Conservation (phyloP, 2,329 filamentous ascomycete species). For the Pyrenophora teres region DNA sequence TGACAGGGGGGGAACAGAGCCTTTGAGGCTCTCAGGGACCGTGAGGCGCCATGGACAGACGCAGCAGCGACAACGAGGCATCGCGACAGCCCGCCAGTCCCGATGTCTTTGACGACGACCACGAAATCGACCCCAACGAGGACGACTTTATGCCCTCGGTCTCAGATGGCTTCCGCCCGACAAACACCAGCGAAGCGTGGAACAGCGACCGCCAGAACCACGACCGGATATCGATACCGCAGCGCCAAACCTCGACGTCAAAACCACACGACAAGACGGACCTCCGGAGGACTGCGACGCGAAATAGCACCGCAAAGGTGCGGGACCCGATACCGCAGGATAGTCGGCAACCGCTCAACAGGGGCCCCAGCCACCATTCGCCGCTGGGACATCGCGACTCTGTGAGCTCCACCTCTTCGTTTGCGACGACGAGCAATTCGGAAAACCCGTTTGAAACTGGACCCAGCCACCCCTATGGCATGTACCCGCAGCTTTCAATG, state of each 20-base stretch:
- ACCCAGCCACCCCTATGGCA: conserved; percentile 81
- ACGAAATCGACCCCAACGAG: conserved; percentile 48
- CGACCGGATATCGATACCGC: conserved; percentile 29
- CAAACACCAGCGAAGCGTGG: conserved; percentile 29
- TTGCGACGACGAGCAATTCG: conserved; percentile 48
- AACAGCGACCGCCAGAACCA: conserved; percentile 30
- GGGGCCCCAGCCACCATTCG: conserved; percentile 30
- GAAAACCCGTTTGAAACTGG: conserved; percentile 73
- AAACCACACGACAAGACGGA: conserved; percentile 26
- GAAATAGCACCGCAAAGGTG: conserved; percentile 46
- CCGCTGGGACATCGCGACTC: conserved; percentile 43
- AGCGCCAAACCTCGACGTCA: conserved; percentile 29
- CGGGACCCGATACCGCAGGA: conserved; percentile 33
- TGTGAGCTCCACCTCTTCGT: conserved; percentile 49
- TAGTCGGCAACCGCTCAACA: conserved; percentile 25
- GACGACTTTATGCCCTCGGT: conserved; percentile 51
- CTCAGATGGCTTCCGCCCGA: conserved; percentile 54
- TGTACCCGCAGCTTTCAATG: conserved; percentile 73
- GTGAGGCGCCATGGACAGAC: conserved; percentile 47
- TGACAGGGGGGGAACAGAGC: conserved; percentile 32
- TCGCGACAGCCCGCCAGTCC: conserved; percentile 38
- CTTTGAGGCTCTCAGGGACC: conserved; percentile 38
- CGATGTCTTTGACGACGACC: conserved; percentile 57
- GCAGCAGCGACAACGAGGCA: conserved; percentile 38
- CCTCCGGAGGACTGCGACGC: conserved; percentile 41